A percentile compares a stretch with the other conserved stretches of the same genome.
These are phyloP conservation scores for Poronia punctata DNA, from an alignment of 495 filamentous ascomycete species.

Conservation along the genomic window DNA sequence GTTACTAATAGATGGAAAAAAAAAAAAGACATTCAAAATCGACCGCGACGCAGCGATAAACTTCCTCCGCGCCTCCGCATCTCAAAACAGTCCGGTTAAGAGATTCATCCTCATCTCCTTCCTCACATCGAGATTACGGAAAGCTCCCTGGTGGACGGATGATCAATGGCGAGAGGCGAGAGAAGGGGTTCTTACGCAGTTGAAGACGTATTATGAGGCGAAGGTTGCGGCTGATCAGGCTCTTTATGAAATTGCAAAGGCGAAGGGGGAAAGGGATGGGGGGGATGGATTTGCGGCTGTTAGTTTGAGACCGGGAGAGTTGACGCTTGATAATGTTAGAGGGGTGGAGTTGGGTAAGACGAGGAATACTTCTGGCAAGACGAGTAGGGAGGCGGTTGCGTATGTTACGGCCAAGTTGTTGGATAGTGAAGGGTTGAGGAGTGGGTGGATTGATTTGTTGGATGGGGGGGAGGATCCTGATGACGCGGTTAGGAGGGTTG, in stretches of 20 bases:
- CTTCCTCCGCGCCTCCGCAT: constrained; percentile 61
- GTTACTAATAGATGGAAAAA: too few relatives aligned
- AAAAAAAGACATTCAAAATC: constrained; percentile 44
- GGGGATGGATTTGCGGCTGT: constrained; percentile 52
- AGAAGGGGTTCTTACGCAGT: constrained; percentile 44
- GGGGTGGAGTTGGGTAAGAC: constrained; percentile 61
- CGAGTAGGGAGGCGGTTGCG: constrained; percentile 65
- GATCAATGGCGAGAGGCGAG: constrained; percentile 46
- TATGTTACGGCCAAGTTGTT: constrained; percentile 58
- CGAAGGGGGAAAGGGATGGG: constrained; percentile 29
- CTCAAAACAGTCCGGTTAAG: constrained; percentile 48
- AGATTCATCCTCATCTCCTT: constrained; percentile 74
- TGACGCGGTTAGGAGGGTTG: constrained; percentile 57
- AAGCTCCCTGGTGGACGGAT: constrained; percentile 63
- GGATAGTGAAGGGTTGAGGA: constrained; percentile 44
- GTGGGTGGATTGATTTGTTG: constrained; percentile 39
- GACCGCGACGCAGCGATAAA: constrained; percentile 62
- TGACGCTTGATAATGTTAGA: constrained; percentile 56
- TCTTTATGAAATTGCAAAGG: constrained; percentile 49
- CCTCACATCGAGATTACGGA: constrained; percentile 48
- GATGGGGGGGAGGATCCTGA: constrained; percentile 51
- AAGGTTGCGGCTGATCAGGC: constrained; percentile 72
- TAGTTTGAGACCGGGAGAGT: constrained; percentile 56
- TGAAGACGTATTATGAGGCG: constrained; percentile 63
- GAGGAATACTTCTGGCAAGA: constrained; percentile 39